Evolutionary conservation across 164 flowering plant genomes (phyloP).

Genomic region (Vitis cinerea): DNA sequence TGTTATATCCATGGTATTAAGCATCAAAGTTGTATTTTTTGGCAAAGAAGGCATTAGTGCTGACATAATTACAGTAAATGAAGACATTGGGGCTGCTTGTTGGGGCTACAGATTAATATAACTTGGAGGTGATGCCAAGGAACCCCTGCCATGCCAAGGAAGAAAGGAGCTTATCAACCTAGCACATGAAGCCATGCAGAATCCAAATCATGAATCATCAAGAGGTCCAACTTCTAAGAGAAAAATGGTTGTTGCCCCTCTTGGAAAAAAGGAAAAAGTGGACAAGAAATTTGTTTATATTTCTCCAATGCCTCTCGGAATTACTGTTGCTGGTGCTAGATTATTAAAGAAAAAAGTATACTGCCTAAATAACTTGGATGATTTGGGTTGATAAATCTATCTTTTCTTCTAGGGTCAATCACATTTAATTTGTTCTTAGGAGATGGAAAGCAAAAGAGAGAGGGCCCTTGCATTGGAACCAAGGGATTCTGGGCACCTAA

Average conservation of each 20-base stretch:
- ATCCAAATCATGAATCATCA: constrained; percentile 38
- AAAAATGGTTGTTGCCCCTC: constrained; percentile 81
- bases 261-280: constrained; percentile 18
- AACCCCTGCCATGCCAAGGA: constrained; percentile 67
- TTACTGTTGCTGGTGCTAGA: constrained; percentile 36
- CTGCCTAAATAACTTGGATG: background rate
- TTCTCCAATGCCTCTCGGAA: constrained; percentile 90
- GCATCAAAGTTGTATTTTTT: no score
- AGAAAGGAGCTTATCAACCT: constrained; percentile 77
- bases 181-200: constrained; percentile 58
- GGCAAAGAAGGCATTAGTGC: no score
- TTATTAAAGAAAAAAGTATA: constrained; percentile 52
- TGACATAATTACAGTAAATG: no score
- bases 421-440: no score
- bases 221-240: constrained; percentile 49
- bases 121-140: constrained; percentile 24
- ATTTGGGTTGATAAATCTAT: no score
- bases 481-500: constrained; percentile 98
- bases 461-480: no score
- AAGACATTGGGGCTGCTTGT: no score
- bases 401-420: no score
- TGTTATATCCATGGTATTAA: no score
- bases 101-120: no score
- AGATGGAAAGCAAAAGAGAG: no score
- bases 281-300: constrained; percentile 40